Base-by-base conservation (phyloP, 208 protist species). In the Acanthamoeba royreba region DNA sequence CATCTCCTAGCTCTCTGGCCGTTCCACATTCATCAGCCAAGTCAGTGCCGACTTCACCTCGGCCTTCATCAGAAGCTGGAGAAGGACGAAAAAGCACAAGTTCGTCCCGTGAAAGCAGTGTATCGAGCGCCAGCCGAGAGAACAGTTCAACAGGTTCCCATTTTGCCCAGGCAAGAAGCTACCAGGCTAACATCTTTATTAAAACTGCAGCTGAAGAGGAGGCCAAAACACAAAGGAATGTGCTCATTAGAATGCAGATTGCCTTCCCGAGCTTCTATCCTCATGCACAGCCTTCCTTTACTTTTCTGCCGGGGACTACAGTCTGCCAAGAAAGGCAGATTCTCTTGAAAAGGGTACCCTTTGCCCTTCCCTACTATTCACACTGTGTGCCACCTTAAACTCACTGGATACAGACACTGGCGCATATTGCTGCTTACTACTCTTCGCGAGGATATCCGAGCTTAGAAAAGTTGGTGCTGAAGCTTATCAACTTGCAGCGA, bases 201-300 rank as follows among this genome's bases (percentile, higher is more conserved):
- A 19, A 55, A 19, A 19, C 13, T 19, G 49, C 13, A 25, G 49
- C 49, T 55, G 49, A 55, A 40, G 63, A 38, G 15, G 22, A 74
- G 42, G 63, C 22, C 31, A 38, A 17, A 74, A 19, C 49, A 55
- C 13, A 9, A 55, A 9, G 13, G 13, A 74, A 74, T 28, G 63
- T 74, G 63, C 63, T 86, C 1, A 86, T 86, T 52, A 35, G 46
- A 1, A 9, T 86, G 43, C 40, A 86, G 74, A 86, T 86, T 25
- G 46, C 74, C 28, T 86, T 86, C 46, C 74, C 74, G 22, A 55
- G 43, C 43, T 86, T 86, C 74, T 86, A 86, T 33, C 74, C 74
- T 3, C 74, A 86, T 17, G 74, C 74, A 9, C 74, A 46, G 40
- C 74, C 74, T 17, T 86, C 74, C 0, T 86, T 86, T 43, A 46